Conservation (phyloP, 2,329 filamentous ascomycete species). For the Cytospora piceae region DNA sequence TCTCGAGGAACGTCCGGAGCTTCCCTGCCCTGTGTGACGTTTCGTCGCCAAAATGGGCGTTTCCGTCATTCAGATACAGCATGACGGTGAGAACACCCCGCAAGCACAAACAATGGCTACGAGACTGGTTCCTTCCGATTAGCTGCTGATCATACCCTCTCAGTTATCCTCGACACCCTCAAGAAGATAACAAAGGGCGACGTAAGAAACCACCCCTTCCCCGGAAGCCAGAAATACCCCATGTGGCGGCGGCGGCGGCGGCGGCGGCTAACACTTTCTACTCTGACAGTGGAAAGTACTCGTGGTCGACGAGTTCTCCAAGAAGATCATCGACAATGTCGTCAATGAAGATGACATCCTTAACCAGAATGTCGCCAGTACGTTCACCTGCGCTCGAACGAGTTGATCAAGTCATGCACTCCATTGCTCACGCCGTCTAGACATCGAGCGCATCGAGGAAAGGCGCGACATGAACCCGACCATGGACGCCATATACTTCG, state of each 20-base stretch:
- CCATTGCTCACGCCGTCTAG: slow-evolving; percentile 49
- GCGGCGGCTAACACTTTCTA: slow-evolving; percentile 8
- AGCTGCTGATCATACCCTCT: slow-evolving; percentile 16
- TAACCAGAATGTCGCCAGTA: slow-evolving; percentile 94
- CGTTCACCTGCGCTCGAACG: slow-evolving; percentile 38
- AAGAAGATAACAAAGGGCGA: slow-evolving; percentile 80
- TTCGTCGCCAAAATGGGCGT: slow-evolving; percentile 69
- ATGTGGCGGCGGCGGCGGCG: not conserved
- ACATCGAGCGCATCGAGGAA: slow-evolving; percentile 93
- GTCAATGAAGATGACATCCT: slow-evolving; percentile 96
- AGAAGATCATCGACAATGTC: slow-evolving; percentile 86
- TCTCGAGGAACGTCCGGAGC: slow-evolving; percentile 17
- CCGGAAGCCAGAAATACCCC: not conserved
- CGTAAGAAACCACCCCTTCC: slow-evolving; percentile 55
- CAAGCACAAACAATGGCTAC: not conserved
- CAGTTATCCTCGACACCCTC: slow-evolving; percentile 75
- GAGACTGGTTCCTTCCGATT: not conserved
- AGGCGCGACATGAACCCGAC: slow-evolving; percentile 79
- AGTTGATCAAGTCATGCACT: slow-evolving; percentile 15
- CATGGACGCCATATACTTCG: slow-evolving; percentile 93
- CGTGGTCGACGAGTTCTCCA: slow-evolving; percentile 81
- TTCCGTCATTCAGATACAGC: slow-evolving; percentile 85
- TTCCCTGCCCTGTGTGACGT: slow-evolving; percentile 27
- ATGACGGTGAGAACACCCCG: slow-evolving; percentile 61
- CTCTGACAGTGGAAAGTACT: slow-evolving; percentile 87